Percentiles rank a stretch among this genome's conserved stretches.
phyloP scores from a whole-genome alignment of 148 eudicot species.

The Camellia sinensis region DNA sequence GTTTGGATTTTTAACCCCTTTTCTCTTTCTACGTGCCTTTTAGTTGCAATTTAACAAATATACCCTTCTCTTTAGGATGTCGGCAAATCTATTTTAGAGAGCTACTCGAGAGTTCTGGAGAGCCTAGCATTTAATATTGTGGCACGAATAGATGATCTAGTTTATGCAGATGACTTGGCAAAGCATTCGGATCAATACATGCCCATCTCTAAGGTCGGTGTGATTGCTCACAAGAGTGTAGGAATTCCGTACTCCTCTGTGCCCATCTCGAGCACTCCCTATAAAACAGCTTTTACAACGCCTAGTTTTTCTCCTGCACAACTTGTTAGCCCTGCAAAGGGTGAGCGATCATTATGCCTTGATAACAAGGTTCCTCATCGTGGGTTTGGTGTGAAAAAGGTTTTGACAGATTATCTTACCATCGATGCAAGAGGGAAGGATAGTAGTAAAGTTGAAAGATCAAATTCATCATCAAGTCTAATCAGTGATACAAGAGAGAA shows the following conservation, averaged over 20 bases:
- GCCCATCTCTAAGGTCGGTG: constrained; percentile 38
- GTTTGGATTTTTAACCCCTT: constrained; percentile 22
- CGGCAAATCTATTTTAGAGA: constrained; percentile 62
- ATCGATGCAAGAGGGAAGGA: constrained; percentile 36
- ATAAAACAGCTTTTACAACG: constrained; percentile 47
- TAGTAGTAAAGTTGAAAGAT: constrained; percentile 18
- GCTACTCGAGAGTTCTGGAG: constrained; percentile 71
- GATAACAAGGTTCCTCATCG: constrained; percentile 39
- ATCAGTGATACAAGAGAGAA: constrained; percentile 31
- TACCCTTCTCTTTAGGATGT: constrained; percentile 39
- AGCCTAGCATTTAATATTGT: constrained; percentile 60
- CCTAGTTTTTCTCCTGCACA: constrained; percentile 45
- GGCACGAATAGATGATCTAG: constrained; percentile 60
- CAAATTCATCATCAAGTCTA: constrained; percentile 28
- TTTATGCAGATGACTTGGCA: constrained; percentile 51
- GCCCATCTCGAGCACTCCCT: constrained; percentile 43
- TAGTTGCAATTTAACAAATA: background rate
- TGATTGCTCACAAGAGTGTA: constrained; percentile 41
- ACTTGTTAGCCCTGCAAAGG: constrained; percentile 28
- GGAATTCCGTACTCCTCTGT: constrained; percentile 24
- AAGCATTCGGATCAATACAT: constrained; percentile 42
- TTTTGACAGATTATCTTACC: constrained; percentile 49
- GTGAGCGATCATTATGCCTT: constrained; percentile 31
- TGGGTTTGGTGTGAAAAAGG: constrained; percentile 49
- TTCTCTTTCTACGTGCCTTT: background rate